A percentile compares a stretch with the other conserved stretches of the same genome.
These are phyloP conservation scores for Alisma plantagoaquatica DNA, from an alignment of 106 monocot species.

Conservation along the genomic window DNA sequence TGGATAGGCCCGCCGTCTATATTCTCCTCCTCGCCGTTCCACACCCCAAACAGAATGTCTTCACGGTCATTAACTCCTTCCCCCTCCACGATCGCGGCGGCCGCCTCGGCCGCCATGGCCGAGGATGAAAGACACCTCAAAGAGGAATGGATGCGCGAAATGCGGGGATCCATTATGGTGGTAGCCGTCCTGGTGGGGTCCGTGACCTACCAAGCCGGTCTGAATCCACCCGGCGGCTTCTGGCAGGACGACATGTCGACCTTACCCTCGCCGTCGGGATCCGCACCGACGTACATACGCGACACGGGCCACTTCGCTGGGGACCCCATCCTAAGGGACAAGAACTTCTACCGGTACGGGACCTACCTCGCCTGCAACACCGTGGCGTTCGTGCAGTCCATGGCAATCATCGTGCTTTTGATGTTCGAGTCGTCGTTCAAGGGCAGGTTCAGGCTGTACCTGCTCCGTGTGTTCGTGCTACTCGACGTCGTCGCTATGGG, in stretches of 20 bases:
- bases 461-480: conserved; percentile 14
- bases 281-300: conserved; percentile 3
- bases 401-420: conserved; percentile 28
- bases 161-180: conserved; percentile 29
- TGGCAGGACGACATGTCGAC: conserved; percentile 25
- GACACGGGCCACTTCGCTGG: conserved; percentile 21
- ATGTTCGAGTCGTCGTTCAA: conserved; percentile 18
- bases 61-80: too few species aligned
- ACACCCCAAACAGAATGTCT: too few species aligned
- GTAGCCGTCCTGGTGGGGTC: conserved; percentile 25
- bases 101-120: background rate
- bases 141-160: conserved; percentile 19
- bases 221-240: conserved; percentile 33
- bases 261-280: background rate
- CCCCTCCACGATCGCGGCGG: too few species aligned
- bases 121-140: conserved; percentile 6
- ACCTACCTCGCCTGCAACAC: conserved; percentile 23
- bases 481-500: conserved; percentile 8
- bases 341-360: conserved; percentile 11
- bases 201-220: conserved; percentile 25
- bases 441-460: conserved; percentile 6
- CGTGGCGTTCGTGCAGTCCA: conserved; percentile 13
- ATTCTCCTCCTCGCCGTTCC: too few species aligned
- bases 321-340: conserved; percentile 23
- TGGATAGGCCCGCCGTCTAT: too few species aligned